Evolutionary conservation across 2,329 filamentous ascomycete species (phyloP).

Genomic region (Botryotinia convoluta): DNA sequence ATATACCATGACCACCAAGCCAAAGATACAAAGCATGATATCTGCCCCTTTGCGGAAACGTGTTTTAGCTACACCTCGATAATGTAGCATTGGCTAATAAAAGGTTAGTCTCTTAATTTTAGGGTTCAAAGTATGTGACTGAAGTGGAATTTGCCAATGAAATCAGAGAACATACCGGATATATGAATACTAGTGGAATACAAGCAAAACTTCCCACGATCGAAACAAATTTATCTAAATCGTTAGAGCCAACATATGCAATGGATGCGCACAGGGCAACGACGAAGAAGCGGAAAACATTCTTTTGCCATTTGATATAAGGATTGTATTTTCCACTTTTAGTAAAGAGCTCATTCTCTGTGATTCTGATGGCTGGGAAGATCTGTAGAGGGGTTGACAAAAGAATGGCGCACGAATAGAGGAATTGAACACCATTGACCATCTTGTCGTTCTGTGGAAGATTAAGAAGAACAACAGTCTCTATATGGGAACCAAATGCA

Average conservation of each 20-base stretch:
- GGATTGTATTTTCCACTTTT: conserved; percentile 96
- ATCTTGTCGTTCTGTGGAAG: conserved; percentile 92
- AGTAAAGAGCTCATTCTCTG: conserved; percentile 90
- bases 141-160: neutral
- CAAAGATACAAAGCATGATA: conserved; percentile 75
- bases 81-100: conserved; percentile 80
- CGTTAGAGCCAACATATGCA: conserved; percentile 87
- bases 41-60: conserved; percentile 68
- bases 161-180: conserved; percentile 68
- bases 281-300: conserved; percentile 89
- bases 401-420: conserved; percentile 97
- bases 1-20: conserved; percentile 84
- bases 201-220: conserved; percentile 97
- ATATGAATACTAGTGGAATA: conserved; percentile 94
- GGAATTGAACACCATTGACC: conserved; percentile 92
- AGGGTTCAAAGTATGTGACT: neutral
- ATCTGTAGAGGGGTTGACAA: conserved; percentile 94
- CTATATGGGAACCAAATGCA: conserved; percentile 90
- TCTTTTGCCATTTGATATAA: conserved; percentile 99
- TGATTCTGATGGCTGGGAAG: conserved; percentile 96
- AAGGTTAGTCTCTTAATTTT: conserved; percentile 18
- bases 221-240: conserved; percentile 96
- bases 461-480: conserved; percentile 95
- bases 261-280: conserved; percentile 83
- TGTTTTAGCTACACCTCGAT: conserved; percentile 71